A percentile compares a stretch with the other conserved stretches of the same genome.
phyloP scores from a whole-genome alignment of 2,329 filamentous ascomycete genomes.

The Colletotrichum sp. region DNA sequence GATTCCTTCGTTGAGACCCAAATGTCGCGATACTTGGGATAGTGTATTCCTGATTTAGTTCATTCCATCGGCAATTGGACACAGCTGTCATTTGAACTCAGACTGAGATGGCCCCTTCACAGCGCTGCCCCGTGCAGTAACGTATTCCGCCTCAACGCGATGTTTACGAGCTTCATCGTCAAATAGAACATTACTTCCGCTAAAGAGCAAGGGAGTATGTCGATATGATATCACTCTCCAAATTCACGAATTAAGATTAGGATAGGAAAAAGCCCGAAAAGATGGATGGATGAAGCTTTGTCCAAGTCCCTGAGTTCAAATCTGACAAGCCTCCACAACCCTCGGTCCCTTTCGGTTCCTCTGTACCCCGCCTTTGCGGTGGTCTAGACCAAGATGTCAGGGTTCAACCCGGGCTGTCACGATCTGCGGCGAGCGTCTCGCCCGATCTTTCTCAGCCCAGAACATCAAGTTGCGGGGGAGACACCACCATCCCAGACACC shows the following conservation, averaged over 20 bases:
- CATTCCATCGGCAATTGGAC: background rate
- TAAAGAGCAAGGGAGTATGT: background rate
- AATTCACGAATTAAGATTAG: background rate
- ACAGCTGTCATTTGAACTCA: background rate
- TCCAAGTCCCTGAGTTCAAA: background rate
- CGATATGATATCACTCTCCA: background rate
- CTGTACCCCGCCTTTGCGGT: background rate
- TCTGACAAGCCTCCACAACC: background rate
- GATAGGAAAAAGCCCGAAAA: background rate
- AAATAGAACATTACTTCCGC: fast-evolving
- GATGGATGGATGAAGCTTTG: background rate
- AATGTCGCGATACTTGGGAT: background rate
- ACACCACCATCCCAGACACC: background rate
- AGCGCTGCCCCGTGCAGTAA: background rate
- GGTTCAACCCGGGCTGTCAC: background rate
- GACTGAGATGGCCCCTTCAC: background rate
- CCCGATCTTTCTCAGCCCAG: background rate
- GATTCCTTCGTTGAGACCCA: background rate
- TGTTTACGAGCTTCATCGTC: background rate
- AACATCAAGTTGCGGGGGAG: background rate
- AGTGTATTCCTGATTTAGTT: background rate
- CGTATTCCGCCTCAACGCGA: background rate
- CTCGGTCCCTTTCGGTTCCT: background rate
- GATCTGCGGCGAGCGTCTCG: background rate
- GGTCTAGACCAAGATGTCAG: background rate